Evolutionary conservation across 306 rosid genomes (phyloP).

Genomic region (Mimosa pudica): DNA sequence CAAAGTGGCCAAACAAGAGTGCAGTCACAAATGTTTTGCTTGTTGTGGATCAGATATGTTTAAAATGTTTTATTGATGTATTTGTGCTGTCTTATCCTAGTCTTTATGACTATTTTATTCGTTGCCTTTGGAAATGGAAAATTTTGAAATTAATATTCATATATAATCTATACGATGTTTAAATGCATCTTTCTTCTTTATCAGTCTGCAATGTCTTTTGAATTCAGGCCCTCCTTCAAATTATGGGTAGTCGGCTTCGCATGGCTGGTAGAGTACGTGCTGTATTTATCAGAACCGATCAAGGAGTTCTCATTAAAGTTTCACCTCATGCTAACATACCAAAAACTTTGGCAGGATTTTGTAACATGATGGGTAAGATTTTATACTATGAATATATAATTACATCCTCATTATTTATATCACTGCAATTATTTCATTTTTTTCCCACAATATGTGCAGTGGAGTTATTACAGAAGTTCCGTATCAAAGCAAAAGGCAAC

Average conservation of each 20-base stretch:
- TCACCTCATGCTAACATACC: slow-evolving; percentile 27
- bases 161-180: not conserved
- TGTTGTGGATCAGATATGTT: not conserved
- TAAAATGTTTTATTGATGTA: not conserved
- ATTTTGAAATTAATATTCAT: not conserved
- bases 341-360: slow-evolving; percentile 22
- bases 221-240: slow-evolving; percentile 26
- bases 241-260: slow-evolving; percentile 33
- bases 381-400: not conserved
- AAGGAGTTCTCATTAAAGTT: slow-evolving; percentile 39
- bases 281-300: slow-evolving; percentile 25
- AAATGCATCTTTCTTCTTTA: not conserved
- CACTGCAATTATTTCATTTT: not conserved
- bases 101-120: not conserved
- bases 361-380: slow-evolving; percentile 34
- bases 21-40: not conserved
- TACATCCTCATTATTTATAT: not conserved
- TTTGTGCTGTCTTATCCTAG: not conserved
- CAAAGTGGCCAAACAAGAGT: not conserved
- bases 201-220: not conserved
- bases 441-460: not conserved
- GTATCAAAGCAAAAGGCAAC: not conserved
- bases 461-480: slow-evolving; percentile 1
- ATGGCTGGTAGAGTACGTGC: slow-evolving; percentile 21
- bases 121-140: not conserved